Evolutionary conservation across 2,329 filamentous ascomycete genomes (phyloP).

Genomic region (Huntiella abstrusa): DNA sequence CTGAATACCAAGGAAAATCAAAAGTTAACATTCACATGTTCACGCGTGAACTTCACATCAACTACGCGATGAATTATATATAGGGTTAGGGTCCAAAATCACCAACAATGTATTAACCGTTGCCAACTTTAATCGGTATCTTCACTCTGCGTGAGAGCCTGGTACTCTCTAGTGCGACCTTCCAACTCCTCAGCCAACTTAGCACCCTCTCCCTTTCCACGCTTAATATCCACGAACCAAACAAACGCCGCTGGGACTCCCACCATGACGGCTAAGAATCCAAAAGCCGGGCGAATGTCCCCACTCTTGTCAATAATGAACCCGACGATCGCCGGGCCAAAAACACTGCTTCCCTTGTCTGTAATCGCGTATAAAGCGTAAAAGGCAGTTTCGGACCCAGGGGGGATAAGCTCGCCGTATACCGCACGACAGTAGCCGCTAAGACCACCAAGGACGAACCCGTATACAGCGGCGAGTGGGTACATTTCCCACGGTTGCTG

Average conservation of each 20-base stretch:
- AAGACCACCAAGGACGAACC: constrained; percentile 82
- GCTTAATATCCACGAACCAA: constrained; percentile 66
- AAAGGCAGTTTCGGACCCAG: constrained; percentile 86
- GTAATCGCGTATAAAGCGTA: constrained; percentile 95
- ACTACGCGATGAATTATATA: neutral
- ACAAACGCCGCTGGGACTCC: constrained; percentile 70
- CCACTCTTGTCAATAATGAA: constrained; percentile 73
- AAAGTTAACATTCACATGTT: no score
- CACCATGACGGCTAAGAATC: constrained; percentile 75
- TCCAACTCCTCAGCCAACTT: constrained; percentile 43
- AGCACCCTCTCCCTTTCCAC: constrained; percentile 50
- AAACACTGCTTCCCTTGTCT: constrained; percentile 86
- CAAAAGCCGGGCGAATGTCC: constrained; percentile 72
- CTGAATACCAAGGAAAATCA: no score
- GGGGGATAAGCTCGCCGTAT: constrained; percentile 84
- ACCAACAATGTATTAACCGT: no score
- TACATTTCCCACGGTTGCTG: constrained; percentile 97
- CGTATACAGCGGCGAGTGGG: constrained; percentile 74
- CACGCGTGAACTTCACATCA: no score
- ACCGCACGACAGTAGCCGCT: constrained; percentile 82
- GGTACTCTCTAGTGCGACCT: constrained; percentile 15
- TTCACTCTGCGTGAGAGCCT: neutral
- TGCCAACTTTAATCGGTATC: no score
- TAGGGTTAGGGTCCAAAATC: neutral
- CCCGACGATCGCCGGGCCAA: constrained; percentile 86